Evolutionary conservation across 1,139 yeast genomes (phyloP).

Genomic region (Suhomyces wounanorum): DNA sequence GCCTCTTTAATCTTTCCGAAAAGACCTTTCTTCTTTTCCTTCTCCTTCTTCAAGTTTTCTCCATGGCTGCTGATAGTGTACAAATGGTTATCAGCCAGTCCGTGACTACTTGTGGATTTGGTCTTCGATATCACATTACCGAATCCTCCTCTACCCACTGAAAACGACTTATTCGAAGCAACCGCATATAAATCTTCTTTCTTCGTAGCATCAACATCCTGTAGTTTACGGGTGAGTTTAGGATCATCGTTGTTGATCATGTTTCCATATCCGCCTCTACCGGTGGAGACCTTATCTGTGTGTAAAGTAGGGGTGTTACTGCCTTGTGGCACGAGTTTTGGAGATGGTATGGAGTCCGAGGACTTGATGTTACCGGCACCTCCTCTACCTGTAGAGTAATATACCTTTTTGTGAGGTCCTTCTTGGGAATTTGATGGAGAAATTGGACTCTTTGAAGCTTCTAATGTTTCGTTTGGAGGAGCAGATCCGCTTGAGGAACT

Average conservation of each 20-base stretch:
- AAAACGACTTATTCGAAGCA: conserved; percentile 41
- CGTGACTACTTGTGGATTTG: conserved; percentile 13
- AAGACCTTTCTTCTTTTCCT: conserved; percentile 29
- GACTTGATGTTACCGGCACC: conserved; percentile 74
- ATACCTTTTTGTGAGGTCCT: conserved; percentile 34
- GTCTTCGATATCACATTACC: conserved; percentile 44
- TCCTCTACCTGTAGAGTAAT: conserved; percentile 74
- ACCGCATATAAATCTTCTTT: conserved; percentile 38
- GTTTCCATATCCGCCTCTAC: conserved; percentile 82
- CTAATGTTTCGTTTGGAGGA: background rate
- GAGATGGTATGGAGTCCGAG: conserved; percentile 49
- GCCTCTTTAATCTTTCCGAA: conserved; percentile 35
- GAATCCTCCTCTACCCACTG: conserved; percentile 52
- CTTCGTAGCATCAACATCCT: conserved; percentile 58
- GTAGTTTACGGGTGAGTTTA: conserved; percentile 60
- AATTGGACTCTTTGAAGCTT: conserved; percentile 6
- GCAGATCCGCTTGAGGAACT: conserved; percentile 15
- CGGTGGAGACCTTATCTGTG: conserved; percentile 65
- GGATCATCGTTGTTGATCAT: conserved; percentile 70
- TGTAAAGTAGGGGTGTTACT: conserved; percentile 63
- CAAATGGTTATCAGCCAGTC: conserved; percentile 14
- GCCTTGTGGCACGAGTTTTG: conserved; percentile 59
- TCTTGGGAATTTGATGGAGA: conserved; percentile 9
- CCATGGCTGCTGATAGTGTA: conserved; percentile 22
- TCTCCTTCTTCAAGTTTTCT: conserved; percentile 15